Conservation (phyloP, 2,329 filamentous ascomycete genomes). For the Thielaviopsis punctulata region DNA sequence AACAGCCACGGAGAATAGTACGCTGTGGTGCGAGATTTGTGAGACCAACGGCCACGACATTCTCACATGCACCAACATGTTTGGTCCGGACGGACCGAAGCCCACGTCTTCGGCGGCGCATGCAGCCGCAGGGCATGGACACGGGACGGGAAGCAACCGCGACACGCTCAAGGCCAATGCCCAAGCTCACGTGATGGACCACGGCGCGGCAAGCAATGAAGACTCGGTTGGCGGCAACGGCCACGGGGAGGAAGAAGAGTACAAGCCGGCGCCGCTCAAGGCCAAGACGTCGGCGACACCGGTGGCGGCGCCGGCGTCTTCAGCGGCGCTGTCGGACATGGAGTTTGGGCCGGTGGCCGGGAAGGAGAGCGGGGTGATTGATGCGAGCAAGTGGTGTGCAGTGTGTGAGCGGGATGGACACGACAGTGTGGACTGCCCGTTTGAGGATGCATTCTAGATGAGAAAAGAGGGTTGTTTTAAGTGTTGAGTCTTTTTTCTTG, state of each 20-base stretch:
- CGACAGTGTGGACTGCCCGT: conserved; percentile 85
- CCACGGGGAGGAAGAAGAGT: conserved; percentile 21
- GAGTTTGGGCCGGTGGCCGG: conserved; percentile 55
- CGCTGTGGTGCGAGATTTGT: conserved; percentile 88
- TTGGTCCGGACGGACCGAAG: conserved; percentile 31
- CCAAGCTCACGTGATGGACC: not conserved
- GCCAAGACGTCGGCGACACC: conserved; percentile 23
- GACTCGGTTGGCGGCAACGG: conserved; percentile 21
- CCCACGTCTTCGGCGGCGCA: conserved; percentile 13
- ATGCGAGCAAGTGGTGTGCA: conserved; percentile 88
- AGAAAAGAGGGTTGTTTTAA: not conserved
- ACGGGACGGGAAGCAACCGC: conserved; percentile 16
- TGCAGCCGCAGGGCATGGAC: conserved; percentile 18
- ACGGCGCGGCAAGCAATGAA: conserved; percentile 16
- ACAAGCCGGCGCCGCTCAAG: conserved; percentile 37
- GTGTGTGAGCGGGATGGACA: conserved; percentile 92
- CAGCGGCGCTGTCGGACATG: conserved; percentile 41
- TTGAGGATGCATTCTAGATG: conserved; percentile 59
- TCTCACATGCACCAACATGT: conserved; percentile 84
- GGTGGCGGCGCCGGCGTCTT: conserved; percentile 21
- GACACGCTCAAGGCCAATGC: conserved; percentile 11
- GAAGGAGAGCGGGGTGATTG: conserved; percentile 60
- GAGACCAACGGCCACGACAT: conserved; percentile 87
- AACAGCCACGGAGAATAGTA: conserved; percentile 52
- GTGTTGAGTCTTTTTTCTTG: not conserved